A percentile compares a stretch with the other conserved stretches of the same genome.
phyloP scores from a whole-genome alignment of 2,329 filamentous ascomycete species.

The Botrytis hyacinthi region DNA sequence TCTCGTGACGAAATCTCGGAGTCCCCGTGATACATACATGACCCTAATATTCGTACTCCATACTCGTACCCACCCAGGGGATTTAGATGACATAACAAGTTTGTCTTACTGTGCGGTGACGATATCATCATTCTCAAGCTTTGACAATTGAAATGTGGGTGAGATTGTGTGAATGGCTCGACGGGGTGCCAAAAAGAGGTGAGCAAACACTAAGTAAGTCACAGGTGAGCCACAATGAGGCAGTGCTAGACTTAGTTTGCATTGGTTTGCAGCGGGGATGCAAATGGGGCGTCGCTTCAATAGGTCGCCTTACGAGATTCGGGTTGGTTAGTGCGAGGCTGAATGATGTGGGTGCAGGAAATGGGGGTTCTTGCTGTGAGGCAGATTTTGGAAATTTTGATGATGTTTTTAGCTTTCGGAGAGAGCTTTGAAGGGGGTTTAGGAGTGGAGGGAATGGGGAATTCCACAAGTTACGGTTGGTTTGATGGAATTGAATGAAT shows the following conservation, averaged over 20 bases:
- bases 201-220: not conserved
- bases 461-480: not conserved
- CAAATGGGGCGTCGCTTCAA: not conserved
- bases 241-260: constrained; percentile 4
- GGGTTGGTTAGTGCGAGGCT: constrained; percentile 10
- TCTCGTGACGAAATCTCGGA: constrained; percentile 2
- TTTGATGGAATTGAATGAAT: not conserved
- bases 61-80: not conserved
- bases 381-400: not conserved
- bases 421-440: not conserved
- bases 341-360: not conserved
- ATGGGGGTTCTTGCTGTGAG: not conserved
- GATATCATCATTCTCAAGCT: not conserved
- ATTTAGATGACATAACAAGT: not conserved
- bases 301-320: constrained; percentile 16
- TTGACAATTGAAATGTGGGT: not conserved
- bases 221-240: constrained; percentile 15
- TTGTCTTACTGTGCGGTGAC: not conserved
- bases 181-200: not conserved
- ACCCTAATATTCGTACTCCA: not conserved
- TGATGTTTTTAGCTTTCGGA: not conserved
- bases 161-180: not conserved
- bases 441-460: no score
- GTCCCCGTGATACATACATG: constrained; percentile 12
- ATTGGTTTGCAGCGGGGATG: constrained; percentile 4